phyloP scores from a whole-genome alignment of 306 rosid species.

The Dicorynia guianensis region DNA sequence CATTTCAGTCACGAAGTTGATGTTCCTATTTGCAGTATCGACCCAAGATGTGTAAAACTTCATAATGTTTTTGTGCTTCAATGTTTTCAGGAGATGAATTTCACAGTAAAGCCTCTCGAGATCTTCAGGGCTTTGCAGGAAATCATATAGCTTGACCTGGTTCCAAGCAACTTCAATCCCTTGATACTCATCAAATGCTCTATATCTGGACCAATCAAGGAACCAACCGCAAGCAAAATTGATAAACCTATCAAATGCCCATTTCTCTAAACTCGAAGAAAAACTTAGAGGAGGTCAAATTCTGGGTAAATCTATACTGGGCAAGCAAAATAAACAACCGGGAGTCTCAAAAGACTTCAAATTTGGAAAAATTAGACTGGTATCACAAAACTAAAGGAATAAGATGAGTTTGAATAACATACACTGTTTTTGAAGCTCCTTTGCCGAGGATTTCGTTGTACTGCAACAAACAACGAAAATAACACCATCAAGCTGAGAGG shows the following conservation, averaged over 20 bases:
- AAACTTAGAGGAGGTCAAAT: conserved; percentile 41
- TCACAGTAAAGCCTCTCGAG: conserved; percentile 97
- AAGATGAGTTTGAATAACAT: conserved; percentile 43
- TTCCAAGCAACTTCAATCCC: conserved; percentile 99
- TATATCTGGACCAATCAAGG: conserved; percentile 65
- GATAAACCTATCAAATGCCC: conserved; percentile 39
- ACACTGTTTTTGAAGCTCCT: conserved; percentile 99
- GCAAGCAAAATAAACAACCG: conserved; percentile 22
- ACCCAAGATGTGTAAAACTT: conserved; percentile 96
- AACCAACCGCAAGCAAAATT: not conserved
- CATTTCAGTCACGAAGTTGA: conserved; percentile 97
- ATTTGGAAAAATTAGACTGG: not conserved
- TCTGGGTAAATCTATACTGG: conserved; percentile 42
- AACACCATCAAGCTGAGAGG: conserved; percentile 35
- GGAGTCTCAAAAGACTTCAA: conserved; percentile 24
- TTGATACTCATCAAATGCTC: conserved; percentile 97
- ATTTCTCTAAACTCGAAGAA: conserved; percentile 32
- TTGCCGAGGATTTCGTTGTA: conserved; percentile 96
- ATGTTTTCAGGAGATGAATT: conserved; percentile 90
- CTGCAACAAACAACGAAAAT: conserved; percentile 59
- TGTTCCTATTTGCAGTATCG: conserved; percentile 83
- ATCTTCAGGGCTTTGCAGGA: conserved; percentile 93
- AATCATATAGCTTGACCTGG: conserved; percentile 92
- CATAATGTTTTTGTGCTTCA: conserved; percentile 92
- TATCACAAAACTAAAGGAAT: not conserved